Evolutionary conservation across 805 yeast species (phyloP), one percentile per base, ranked within the genome.

Genomic region (Wickerhamomyces chambardii): DNA sequence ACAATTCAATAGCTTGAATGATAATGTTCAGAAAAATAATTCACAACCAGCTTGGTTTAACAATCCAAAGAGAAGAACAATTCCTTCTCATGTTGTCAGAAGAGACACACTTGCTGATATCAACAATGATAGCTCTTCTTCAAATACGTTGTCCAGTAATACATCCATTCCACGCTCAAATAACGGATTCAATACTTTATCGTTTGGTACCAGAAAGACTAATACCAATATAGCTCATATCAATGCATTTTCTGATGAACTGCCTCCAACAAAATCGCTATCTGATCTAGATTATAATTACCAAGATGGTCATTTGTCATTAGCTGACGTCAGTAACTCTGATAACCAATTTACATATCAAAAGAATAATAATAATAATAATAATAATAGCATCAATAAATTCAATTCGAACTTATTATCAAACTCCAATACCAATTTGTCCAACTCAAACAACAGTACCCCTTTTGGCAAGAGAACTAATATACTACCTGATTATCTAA

Each of bases 81-180:
- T 66, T n/a, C 76, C 78, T 8, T 62, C 64, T n/a, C 59, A 58
- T 4, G 59, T 69, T 14, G 52, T 70, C 17, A 70, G 68, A 42
- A 56, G 77, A 44, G 58, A 50, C 16, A 37, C 40, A n/a, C 29
- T 35, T 9, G 40, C 40, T n/a, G 48, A 48, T 4, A 31, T 31
- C 22, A 50, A 49, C 11, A 36, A 36, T 7, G 57, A 49, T 15
- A 38, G 59, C 4, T 26, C 36, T 2, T 40, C 46, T 6, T 16
- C 38, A 3, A 32, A 29, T 10, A 45, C 49, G 30, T 31, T 53
- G 6, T 36, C 47, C 4, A 48, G 46, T 34, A 17, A 45, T 9
- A 40, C 41, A 12, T 34, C 47, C 2, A 18, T 29, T 11, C 30
- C 24, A 24, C 12, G n/a, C 4, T 27, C 42, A n/a, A 40, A 42